Evolutionary conservation across 108 stramenopile species (phyloP), one percentile per base, ranked within the genome.

Genomic region (Mediolabrus comicus): DNA sequence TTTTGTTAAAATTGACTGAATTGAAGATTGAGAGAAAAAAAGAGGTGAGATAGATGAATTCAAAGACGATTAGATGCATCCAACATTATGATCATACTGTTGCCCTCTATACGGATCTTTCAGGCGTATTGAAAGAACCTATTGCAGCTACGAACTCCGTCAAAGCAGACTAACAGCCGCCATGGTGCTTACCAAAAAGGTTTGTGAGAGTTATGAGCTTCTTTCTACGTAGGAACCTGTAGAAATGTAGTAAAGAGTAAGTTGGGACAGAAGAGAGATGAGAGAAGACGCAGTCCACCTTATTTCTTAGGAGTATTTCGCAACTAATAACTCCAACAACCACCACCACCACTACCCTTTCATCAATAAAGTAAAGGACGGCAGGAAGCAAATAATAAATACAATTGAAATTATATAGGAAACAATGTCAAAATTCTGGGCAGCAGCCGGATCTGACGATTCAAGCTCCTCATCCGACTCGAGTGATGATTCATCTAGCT

Each of bases 401-500:
- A 17, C 39, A 43, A 43, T 0, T 22, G 1, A 49, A 49, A 43
- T 0, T 22, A 4, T 22, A 49, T 49, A 22, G 7, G 22, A 5
- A 59, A 80, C 55, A 52, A 82, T 82, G 81, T 76, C 74, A 3
- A 82, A 82, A 59, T 82, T 82, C 66, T 82, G 81, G 81, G 81
- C 74, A 34, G 70, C 64, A 46, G 81, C 65, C 1, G 71, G 59
- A 19, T 73, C 76, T 32, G 80, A 81, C 54, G 71, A 71, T 9
- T 77, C 76, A 3, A 65, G 63, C 3, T 30, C 26, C 56, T 49
- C 62, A 6, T 35, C 33, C 34, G 57, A 38, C 60, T 67, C 65
- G 32, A 36, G 43, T 36, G 72, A 71, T 69, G 76, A 78, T 49
- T 82, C 81, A 24, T 62, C 65, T 11, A 67, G 56, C 22, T 68